Evolutionary conservation across 371 early-diverging fungal genomes (phyloP).

Genomic region (Rhizopus delemar): DNA sequence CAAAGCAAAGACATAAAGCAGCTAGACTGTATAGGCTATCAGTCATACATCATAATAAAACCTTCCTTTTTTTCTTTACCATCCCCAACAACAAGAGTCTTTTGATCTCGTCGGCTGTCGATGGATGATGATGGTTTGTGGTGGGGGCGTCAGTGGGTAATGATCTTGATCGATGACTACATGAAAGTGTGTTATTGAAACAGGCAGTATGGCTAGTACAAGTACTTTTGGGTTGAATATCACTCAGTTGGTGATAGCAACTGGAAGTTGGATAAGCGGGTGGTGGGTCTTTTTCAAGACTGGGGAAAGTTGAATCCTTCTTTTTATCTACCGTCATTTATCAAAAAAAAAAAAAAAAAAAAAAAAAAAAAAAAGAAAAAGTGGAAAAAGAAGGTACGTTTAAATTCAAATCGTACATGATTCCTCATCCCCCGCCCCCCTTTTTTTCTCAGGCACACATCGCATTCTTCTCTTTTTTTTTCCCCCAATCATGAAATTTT

Average conservation of each 20-base stretch:
- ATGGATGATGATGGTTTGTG: slow-evolving; percentile 44
- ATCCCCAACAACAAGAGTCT: slow-evolving; percentile 53
- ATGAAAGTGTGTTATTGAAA: not conserved
- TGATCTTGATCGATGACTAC: not conserved
- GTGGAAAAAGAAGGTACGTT: not conserved
- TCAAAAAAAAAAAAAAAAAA: slow-evolving; percentile 9
- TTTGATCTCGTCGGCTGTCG: slow-evolving; percentile 39
- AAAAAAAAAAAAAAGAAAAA: slow-evolving; percentile 8
- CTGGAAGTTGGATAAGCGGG: slow-evolving; percentile 27
- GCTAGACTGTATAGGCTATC: slow-evolving; percentile 21
- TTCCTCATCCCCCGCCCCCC: not conserved
- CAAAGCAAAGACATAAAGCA: slow-evolving; percentile 28
- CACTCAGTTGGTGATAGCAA: too few species aligned
- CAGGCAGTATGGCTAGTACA: not conserved
- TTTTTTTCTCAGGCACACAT: not conserved
- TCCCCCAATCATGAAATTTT: not conserved
- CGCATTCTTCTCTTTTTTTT: not conserved
- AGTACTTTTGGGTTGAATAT: too few species aligned
- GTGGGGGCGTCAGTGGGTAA: slow-evolving; percentile 41
- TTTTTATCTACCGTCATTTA: slow-evolving; percentile 6
- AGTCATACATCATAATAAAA: not conserved
- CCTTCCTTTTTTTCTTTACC: slow-evolving; percentile 24
- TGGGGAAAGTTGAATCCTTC: too few species aligned
- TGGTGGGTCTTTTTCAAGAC: slow-evolving; percentile 20
- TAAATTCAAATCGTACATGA: not conserved